Evolutionary conservation across 768 basidiomycete genomes (phyloP), one percentile per base, ranked within the genome.

Genomic region (Pleurotus giganteus): DNA sequence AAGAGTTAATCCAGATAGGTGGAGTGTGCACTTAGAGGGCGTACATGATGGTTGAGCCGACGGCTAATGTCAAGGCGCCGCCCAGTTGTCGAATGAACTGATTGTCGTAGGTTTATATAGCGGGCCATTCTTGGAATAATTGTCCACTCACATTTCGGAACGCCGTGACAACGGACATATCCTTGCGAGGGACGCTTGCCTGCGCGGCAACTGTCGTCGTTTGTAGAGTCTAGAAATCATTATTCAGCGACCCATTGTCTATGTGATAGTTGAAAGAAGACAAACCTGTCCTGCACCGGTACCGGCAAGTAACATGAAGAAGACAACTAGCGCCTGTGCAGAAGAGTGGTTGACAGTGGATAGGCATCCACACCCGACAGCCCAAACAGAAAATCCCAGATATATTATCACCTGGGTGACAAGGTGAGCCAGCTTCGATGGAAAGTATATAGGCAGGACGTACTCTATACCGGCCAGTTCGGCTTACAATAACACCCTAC

Each of bases 161-260:
- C 0, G 82, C 83, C 0, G 88, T 90, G 0, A 89, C 87, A 7
- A 88, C 85, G 1, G 86, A 85, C 87, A 91, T 89, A 57, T 91
- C 88, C 36, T 74, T 74, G 34, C 88, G 70, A 0, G 80, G 67
- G 0, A 91, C 89, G 23, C 85, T 84, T 0, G 88, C 87, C 63
- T 91, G 89, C 5, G 81, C 84, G 0, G 85, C 85, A 5, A 88
- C 81, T 0, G 86, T 88, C 0, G 84, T 86, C 0, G 84, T 86
- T 64, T 82, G 80, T 12, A 81, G 61, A 0, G 81, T 83, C 80
- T 84, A 47, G n/a, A 6, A 27, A 46, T 19, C 26, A 19, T 8
- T 11, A 36, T n/a, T 4, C 41, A 36, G 34, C 19, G 39, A 21
- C 9, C 29, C 15, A n/a, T 17, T 13, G 29, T 15, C 55, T 44